These are phyloP conservation scores for Lasiosphaeris hirsuta DNA, from an alignment of 495 filamentous ascomycete species.

Conservation along the genomic window DNA sequence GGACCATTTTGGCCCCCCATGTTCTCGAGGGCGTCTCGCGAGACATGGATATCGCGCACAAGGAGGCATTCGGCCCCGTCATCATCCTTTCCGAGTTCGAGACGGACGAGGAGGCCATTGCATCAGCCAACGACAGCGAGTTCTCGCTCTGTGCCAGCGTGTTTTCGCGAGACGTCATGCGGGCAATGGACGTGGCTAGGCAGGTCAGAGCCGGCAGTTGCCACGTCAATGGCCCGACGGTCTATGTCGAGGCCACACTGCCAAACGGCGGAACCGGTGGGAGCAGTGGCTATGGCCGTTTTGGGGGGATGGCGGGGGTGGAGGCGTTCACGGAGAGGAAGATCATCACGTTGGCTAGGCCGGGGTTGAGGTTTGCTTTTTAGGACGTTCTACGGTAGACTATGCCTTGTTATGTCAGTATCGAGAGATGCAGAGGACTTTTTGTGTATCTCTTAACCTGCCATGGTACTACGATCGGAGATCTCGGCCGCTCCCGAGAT, in stretches of 20 bases:
- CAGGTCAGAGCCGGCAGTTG: conserved; percentile 29
- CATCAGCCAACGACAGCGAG: conserved; percentile 30
- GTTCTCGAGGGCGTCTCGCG: conserved; percentile 29
- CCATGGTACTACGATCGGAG: too few species aligned
- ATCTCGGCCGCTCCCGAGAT: too few species aligned
- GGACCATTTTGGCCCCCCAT: conserved; percentile 29
- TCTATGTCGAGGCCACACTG: conserved; percentile 33
- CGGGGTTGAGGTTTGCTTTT: conserved; percentile 26
- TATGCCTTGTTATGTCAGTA: neutral
- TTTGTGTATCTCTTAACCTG: too few species aligned
- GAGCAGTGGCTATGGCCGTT: conserved; percentile 37
- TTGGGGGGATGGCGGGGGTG: conserved; percentile 33
- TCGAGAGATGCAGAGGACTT: neutral
- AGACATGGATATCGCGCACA: conserved; percentile 30
- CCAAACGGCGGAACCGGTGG: conserved; percentile 35
- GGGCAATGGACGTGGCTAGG: conserved; percentile 30
- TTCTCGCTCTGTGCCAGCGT: conserved; percentile 36
- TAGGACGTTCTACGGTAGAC: conserved; percentile 5
- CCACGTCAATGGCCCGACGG: conserved; percentile 36
- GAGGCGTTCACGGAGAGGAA: conserved; percentile 33
- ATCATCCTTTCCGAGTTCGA: conserved; percentile 27
- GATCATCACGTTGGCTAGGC: conserved; percentile 28
- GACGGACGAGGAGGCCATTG: conserved; percentile 32
- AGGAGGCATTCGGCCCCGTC: conserved; percentile 36
- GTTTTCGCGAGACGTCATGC: conserved; percentile 30